Evolutionary conservation across 1,139 yeast species (phyloP), one percentile per base, ranked within the genome.

Genomic region (Scheffersomyces quercinus): DNA sequence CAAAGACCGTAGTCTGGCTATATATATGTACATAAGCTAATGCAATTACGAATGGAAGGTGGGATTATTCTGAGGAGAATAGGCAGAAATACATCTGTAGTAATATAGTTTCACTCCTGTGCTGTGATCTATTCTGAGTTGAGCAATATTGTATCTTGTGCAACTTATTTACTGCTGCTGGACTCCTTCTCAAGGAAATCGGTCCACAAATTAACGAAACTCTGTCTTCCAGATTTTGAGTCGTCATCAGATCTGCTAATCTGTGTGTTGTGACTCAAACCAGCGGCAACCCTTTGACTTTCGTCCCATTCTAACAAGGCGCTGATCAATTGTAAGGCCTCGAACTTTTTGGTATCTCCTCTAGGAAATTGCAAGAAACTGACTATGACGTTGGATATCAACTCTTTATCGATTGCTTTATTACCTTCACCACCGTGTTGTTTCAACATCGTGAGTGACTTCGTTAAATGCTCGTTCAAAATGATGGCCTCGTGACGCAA

Each of bases 401-500:
- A 77, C 62, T 90, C 96, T 58, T 87, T 85, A 60, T 91, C 98
- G 1, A 91, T 89, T 6, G 85, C 76, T 45, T 86, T 90, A 37
- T 69, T 64, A 5, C 88, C 81, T 45, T 82, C 83, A 35, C 66
- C 65, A 42, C 79, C 83, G 54, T 84, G 83, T 57, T 90, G 90
- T 46, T 93, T 82, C 64, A 91, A 71, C 75, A 73, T 70, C 13
- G 90, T 82, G 46, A 95, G 68, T 1, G 98, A 95, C 59, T 93
- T 91, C 13, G 96, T 90, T 46, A 93, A 69, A 67, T 93, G 99
- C 59, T 93, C 99, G 61, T 93, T 93, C 44, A 91, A 69, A 29
- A 89, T 88, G n/a, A 93, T 93, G 1, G 96, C 95, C 64, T 93
- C 98, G 60, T 93, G 98, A 43, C 98, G 81, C 42, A 93, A 75